phyloP scores from a whole-genome alignment of 441 rosid species.

The Populus hybrid region DNA sequence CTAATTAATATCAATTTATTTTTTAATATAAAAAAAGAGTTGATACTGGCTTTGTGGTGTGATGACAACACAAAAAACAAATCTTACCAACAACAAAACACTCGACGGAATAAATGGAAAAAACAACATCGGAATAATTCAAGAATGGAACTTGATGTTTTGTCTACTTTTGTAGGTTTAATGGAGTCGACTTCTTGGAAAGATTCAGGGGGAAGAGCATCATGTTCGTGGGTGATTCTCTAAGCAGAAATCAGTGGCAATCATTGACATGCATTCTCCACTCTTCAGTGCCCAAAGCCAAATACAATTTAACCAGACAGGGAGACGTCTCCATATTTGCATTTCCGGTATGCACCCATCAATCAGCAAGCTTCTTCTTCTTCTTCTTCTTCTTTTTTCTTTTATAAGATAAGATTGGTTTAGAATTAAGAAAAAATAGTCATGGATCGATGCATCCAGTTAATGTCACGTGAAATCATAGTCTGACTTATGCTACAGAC shows the following conservation, averaged over 20 bases:
- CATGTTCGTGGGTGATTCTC: slow-evolving; percentile 87
- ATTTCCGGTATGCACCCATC: slow-evolving; percentile 37
- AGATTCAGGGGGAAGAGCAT: slow-evolving; percentile 62
- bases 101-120: background rate
- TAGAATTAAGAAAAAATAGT: background rate
- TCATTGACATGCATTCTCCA: slow-evolving; percentile 77
- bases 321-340: slow-evolving; percentile 51
- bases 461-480: background rate
- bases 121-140: background rate
- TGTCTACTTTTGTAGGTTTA: slow-evolving; percentile 35
- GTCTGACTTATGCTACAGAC: background rate
- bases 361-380: background rate
- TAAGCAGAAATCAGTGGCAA: slow-evolving; percentile 81
- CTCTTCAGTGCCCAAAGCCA: slow-evolving; percentile 48
- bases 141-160: background rate
- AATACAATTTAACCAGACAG: slow-evolving; percentile 38
- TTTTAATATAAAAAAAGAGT: too few species aligned
- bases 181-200: slow-evolving; percentile 50
- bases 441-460: background rate
- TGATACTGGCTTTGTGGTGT: too few species aligned
- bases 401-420: background rate
- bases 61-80: too few species aligned
- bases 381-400: too few species aligned
- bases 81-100: background rate
- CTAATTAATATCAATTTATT: too few species aligned